These are phyloP conservation scores for Ophiostoma sp. DNA, from an alignment of 2,329 filamentous ascomycete genomes.

Conservation along the genomic window DNA sequence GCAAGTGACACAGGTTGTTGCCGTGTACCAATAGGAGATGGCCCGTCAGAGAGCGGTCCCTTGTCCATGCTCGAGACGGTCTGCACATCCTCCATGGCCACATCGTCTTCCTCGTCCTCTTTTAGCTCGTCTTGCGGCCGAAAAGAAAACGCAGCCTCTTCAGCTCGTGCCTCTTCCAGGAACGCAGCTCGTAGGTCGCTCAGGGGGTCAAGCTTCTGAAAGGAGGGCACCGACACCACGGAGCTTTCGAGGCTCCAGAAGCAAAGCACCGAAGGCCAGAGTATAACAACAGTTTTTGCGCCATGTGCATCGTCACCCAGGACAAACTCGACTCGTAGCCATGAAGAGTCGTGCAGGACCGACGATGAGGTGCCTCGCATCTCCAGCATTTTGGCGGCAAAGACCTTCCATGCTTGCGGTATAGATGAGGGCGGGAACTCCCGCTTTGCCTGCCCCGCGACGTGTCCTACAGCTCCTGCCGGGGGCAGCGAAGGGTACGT, in stretches of 20 bases:
- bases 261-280: constrained; percentile 52
- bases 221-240: constrained; percentile 14
- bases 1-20: constrained; percentile 41
- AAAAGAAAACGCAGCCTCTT: constrained; percentile 16
- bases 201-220: constrained; percentile 24
- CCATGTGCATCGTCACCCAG: constrained; percentile 42
- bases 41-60: constrained; percentile 19
- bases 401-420: constrained; percentile 32
- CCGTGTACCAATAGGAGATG: constrained; percentile 47
- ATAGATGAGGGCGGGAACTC: constrained; percentile 14
- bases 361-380: constrained; percentile 45
- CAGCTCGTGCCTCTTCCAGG: constrained; percentile 20
- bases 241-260: constrained; percentile 40
- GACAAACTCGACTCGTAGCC: constrained; percentile 42
- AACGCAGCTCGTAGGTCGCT: constrained; percentile 23
- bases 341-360: constrained; percentile 42
- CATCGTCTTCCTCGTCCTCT: constrained; percentile 18
- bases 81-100: constrained; percentile 23
- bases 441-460: constrained; percentile 12
- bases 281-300: constrained; percentile 42
- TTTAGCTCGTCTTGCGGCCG: constrained; percentile 5
- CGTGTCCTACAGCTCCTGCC: background rate
- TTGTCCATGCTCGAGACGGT: constrained; percentile 19
- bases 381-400: constrained; percentile 48
- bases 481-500: constrained; percentile 26